Conservation (phyloP, 176 grass and related monocot species). For the Musa beccarii region DNA sequence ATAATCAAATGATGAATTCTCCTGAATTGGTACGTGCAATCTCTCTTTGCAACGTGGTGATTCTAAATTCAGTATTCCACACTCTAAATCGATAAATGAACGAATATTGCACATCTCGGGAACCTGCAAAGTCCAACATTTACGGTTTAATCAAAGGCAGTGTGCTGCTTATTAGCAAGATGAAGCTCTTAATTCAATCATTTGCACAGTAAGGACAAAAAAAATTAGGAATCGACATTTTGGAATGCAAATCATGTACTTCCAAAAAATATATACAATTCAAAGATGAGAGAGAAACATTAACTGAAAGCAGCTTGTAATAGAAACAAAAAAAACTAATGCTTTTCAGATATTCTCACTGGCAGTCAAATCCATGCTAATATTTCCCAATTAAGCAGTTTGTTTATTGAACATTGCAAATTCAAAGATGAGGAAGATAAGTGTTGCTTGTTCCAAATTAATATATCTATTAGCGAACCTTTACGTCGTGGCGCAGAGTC, state of each 20-base stretch:
- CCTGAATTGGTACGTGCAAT: constrained; percentile 63
- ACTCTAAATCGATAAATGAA: constrained; percentile 64
- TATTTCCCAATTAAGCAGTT: no score
- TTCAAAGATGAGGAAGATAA: no score
- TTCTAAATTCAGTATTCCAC: constrained; percentile 45
- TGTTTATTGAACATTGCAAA: no score
- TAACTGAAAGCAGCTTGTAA: neutral
- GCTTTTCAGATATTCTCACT: neutral
- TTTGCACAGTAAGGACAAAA: neutral
- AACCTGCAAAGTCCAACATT: constrained; percentile 44
- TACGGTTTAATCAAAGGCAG: neutral
- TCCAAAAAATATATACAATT: no score
- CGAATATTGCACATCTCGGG: constrained; percentile 63
- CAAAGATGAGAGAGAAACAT: no score
- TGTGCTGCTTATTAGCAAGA: neutral
- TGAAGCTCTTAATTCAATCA: neutral
- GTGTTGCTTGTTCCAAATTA: no score
- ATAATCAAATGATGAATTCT: constrained; percentile 26
- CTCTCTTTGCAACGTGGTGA: constrained; percentile 52
- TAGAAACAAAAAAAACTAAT: neutral
- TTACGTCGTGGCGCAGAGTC: no score
- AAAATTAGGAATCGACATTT: no score
- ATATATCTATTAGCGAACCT: no score
- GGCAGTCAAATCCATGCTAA: no score
- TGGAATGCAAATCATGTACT: no score